Percentiles rank a stretch among this genome's conserved stretches.
Conservation (phyloP, 768 basidiomycete species). For the Lentinus brumalis region DNA sequence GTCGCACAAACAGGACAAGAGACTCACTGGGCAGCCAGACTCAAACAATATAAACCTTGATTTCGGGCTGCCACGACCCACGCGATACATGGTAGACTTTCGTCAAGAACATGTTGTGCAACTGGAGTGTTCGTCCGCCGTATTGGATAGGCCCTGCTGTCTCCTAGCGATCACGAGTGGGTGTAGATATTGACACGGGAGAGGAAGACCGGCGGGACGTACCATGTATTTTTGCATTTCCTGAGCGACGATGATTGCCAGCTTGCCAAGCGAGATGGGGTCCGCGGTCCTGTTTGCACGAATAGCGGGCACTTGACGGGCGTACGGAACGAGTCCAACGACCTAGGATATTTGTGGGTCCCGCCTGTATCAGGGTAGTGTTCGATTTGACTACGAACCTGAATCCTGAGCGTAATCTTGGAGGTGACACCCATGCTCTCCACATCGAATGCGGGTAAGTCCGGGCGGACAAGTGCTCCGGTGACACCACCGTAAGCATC, state of each 20-base stretch:
- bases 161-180: neutral
- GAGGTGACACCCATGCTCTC: neutral
- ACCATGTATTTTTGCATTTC: conserved; percentile 2
- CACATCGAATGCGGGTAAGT: no score
- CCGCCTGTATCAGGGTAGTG: no score
- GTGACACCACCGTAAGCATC: no score
- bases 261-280: neutral
- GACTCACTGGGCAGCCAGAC: neutral
- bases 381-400: neutral
- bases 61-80: conserved; percentile 2
- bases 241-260: conserved; percentile 3
- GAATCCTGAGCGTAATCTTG: conserved; percentile 8
- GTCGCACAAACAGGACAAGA: neutral
- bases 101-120: neutral
- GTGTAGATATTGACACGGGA: no score
- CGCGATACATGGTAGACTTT: neutral
- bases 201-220: neutral
- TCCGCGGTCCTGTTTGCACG: neutral
- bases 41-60: neutral
- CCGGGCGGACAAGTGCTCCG: no score
- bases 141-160: neutral
- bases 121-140: neutral
- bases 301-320: conserved; percentile 5
- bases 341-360: neutral
- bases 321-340: neutral